Percentiles rank a stretch among this genome's conserved stretches.
These are phyloP conservation scores for Sambucus nigra DNA, from an alignment of 129 eudicot species.

Conservation along the genomic window DNA sequence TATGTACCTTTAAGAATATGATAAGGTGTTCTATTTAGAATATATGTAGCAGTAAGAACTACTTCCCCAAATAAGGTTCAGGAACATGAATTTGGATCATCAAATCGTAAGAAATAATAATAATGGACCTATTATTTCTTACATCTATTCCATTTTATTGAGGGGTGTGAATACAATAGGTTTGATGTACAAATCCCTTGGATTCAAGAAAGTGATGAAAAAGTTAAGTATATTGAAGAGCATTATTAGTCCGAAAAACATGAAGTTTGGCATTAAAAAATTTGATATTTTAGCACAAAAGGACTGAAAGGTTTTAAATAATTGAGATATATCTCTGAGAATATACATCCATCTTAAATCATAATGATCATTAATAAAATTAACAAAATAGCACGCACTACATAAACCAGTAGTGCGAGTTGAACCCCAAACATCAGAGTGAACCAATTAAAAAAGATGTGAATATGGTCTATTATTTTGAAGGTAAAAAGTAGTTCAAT, in stretches of 20 bases:
- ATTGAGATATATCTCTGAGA: background rate
- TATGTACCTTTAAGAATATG: no score
- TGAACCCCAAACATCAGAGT: no score
- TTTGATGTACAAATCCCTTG: background rate
- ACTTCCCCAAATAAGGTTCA: background rate
- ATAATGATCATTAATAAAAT: background rate
- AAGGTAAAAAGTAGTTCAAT: no score
- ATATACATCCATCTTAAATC: background rate
- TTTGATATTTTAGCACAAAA: background rate
- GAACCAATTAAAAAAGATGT: no score
- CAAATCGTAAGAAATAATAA: background rate
- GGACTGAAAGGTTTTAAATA: background rate
- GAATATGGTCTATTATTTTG: no score
- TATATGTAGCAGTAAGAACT: no score
- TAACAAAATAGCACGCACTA: background rate
- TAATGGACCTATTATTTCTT: background rate
- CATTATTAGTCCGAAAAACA: no score
- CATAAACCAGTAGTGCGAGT: no score
- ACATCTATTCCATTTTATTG: conserved; percentile 1
- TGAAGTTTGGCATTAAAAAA: background rate
- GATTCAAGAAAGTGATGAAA: background rate
- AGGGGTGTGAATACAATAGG: background rate
- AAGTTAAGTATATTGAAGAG: no score
- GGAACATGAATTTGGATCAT: background rate
- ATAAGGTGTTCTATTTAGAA: background rate